Base-by-base conservation (phyloP, 2,329 filamentous ascomycete species). In the Exutisphaerella laricina region DNA sequence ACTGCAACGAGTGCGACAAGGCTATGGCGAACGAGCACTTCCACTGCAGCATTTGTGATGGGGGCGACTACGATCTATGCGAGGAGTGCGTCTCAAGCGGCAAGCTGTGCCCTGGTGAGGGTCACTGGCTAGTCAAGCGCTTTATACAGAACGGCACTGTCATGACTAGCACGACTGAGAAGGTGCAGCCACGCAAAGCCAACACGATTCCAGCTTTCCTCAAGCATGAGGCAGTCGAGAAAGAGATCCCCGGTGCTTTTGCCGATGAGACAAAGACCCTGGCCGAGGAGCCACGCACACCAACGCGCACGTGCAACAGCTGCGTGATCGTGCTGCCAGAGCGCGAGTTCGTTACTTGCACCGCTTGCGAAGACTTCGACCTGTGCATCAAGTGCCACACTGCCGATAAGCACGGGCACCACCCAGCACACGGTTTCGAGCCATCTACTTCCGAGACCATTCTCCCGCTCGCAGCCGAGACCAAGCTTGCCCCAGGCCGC, bases 51-150 rank as follows among this genome's bases (percentile, higher is more conserved):
- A 86, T 85, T 45, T 98, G 92, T 62, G 88, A 97, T 52, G 79
- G 84, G 44, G 92, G 90, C 29, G 92, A 98, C 65, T 98, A 89
- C 59, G 92, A 98, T 61, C 78, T 98, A 21, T 98, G 94, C 73
- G 76, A 81, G 51, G 66, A 72, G 4, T 98, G 92, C 59, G 79
- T 96, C 35, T 76, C 81, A 37, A 70, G 74, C 30, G 89, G 89
- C 50, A 74, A 84, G 45, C 78, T 85, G 29, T 98, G 94, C 71
- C 77, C 81, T 50, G 82, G 82, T 44, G 77, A 82, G 21, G 77
- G 80, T 50, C 92, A 98, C 69, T 96, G 88, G 89, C 74, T 98
- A 66, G 90, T 97, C 65, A 96, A 94, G 78, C 84, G 92, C 45
- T 80, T 79, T 50, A 79, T 95, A 49, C 75, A 82, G 58, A 77